Percentiles rank a stretch among this genome's conserved stretches.
phyloP scores from a whole-genome alignment of 257 asterid species.

The Coffea eugenioides region DNA sequence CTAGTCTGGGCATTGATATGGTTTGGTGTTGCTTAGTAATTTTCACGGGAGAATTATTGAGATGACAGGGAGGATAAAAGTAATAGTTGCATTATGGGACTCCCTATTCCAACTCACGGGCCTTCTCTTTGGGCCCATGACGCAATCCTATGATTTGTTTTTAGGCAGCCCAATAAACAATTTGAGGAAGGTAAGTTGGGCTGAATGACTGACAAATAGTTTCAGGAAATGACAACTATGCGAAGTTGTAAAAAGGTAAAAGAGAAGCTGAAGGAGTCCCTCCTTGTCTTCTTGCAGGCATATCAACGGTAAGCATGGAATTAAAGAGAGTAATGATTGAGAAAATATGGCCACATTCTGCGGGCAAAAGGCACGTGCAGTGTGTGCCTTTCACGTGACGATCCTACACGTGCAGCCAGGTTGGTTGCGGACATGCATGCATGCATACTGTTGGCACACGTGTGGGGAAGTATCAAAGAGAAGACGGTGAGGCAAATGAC shows the following conservation, averaged over 20 bases:
- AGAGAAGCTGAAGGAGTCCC: no score
- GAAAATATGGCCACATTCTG: conserved; percentile 18
- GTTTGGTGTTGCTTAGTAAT: background rate
- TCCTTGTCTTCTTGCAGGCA: no score
- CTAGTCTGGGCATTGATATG: background rate
- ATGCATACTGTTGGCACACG: conserved; percentile 19
- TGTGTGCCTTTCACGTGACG: conserved; percentile 42
- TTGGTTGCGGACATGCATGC: conserved; percentile 35
- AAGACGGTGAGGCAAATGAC: background rate
- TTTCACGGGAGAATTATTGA: background rate
- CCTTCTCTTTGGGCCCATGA: no score
- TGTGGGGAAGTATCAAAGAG: conserved; percentile 57
- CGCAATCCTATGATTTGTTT: no score
- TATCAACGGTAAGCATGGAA: background rate
- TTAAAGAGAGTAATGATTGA: conserved; percentile 12
- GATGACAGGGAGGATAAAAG: no score
- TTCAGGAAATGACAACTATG: background rate
- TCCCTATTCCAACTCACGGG: background rate
- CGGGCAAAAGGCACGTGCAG: conserved; percentile 47
- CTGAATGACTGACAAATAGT: no score
- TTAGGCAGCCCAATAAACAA: no score
- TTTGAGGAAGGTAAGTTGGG: no score
- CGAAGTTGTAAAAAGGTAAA: background rate
- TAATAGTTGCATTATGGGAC: background rate
- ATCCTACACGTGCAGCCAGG: conserved; percentile 56